Conservation (phyloP, 2,329 filamentous ascomycete genomes). For the Didymella arachidicola region DNA sequence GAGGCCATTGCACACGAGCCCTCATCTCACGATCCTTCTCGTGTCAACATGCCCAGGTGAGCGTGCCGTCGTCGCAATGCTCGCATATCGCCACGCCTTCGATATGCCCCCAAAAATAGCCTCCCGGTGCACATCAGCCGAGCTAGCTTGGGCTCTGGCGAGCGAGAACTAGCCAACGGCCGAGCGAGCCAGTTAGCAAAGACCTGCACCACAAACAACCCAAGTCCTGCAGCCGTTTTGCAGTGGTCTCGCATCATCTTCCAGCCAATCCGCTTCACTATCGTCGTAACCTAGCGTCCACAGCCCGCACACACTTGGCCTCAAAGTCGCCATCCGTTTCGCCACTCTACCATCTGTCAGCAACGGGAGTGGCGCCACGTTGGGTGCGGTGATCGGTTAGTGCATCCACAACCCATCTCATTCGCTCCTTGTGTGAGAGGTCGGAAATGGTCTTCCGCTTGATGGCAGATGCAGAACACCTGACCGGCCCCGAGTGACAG, state of each 20-base stretch:
- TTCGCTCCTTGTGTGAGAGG: neutral
- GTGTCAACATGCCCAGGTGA: neutral
- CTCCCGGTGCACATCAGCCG: conserved; percentile 20
- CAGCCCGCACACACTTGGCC: neutral
- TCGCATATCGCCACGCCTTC: conserved; percentile 12
- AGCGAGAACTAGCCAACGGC: neutral
- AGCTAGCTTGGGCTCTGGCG: neutral
- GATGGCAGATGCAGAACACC: too few species aligned
- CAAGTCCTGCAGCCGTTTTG: neutral
- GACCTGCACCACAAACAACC: neutral
- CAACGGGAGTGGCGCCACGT: neutral
- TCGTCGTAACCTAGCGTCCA: neutral
- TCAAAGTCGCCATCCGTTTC: conserved; percentile 1
- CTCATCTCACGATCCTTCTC: conserved; percentile 6
- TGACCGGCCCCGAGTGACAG: too few species aligned
- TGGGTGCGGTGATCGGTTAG: neutral
- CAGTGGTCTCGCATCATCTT: neutral
- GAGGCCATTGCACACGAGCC: neutral
- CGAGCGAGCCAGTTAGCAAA: neutral
- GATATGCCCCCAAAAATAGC: conserved; percentile 12
- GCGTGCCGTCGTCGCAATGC: neutral
- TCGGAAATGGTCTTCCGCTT: too few species aligned
- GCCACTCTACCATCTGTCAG: neutral
- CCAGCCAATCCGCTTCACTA: neutral
- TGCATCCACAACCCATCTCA: neutral